Conservation (phyloP, 192 early-diverging fungal genomes). For the Radiomyces spectabilis region DNA sequence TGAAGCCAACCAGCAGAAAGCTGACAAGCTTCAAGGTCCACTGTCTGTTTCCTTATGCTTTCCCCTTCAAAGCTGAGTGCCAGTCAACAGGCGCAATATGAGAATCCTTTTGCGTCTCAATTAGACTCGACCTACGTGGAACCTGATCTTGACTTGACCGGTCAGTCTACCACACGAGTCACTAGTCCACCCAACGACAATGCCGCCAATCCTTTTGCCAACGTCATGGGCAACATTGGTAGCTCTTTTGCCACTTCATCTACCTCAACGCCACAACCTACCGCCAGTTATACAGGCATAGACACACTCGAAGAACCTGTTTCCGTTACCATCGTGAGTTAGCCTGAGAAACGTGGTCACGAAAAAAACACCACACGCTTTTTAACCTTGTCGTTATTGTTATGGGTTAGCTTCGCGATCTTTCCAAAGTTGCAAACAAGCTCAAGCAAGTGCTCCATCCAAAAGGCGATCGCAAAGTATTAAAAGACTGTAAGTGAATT, state of each 20-base stretch:
- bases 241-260: conserved; percentile 2
- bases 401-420: conserved; percentile 58
- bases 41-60: no score
- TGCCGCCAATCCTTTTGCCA: conserved; percentile 14
- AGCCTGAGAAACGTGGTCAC: not conserved
- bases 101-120: conserved; percentile 13
- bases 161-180: conserved; percentile 14
- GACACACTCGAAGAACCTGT: conserved; percentile 96
- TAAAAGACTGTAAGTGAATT: conserved; percentile 74
- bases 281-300: conserved; percentile 13
- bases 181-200: not conserved
- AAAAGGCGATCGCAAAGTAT: conserved; percentile 49
- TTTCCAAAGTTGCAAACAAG: conserved; percentile 65
- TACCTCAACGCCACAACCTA: not conserved
- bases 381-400: not conserved
- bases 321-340: conserved; percentile 75
- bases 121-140: conserved; percentile 12
- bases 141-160: conserved; percentile 26
- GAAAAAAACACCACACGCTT: not conserved
- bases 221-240: conserved; percentile 22
- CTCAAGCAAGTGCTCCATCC: conserved; percentile 68
- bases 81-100: conserved; percentile 6
- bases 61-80: conserved; percentile 11
- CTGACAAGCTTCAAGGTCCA: no score
- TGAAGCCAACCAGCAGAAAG: not conserved